Conservation (phyloP, 345 rosid genomes). For the Aquilaria sinensis region DNA sequence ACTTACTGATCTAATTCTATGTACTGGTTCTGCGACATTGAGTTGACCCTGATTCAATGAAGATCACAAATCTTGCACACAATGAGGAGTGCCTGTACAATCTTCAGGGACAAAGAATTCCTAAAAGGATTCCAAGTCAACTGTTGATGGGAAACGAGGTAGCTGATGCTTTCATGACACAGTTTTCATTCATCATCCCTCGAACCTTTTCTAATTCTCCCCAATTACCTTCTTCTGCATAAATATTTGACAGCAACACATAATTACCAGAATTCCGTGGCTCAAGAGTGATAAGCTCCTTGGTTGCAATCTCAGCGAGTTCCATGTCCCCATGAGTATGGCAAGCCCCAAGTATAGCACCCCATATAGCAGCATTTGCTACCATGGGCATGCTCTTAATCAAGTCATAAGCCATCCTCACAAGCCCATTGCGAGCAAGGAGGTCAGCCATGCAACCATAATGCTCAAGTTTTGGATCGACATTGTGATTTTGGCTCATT, state of each 20-base stretch:
- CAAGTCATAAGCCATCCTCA: conserved; percentile 55
- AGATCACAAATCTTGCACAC: neutral
- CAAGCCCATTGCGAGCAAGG: conserved; percentile 47
- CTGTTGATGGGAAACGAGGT: conserved; percentile 22
- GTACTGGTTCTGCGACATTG: too few relatives aligned
- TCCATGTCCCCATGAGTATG: conserved; percentile 52
- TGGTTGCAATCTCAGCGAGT: conserved; percentile 50
- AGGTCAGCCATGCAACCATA: conserved; percentile 74
- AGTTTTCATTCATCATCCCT: conserved; percentile 41
- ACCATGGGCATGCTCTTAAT: conserved; percentile 36
- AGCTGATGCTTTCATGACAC: conserved; percentile 36
- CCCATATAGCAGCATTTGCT: conserved; percentile 63
- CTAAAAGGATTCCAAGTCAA: conserved; percentile 6
- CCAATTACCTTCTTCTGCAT: conserved; percentile 73
- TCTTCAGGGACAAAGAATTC: too few relatives aligned
- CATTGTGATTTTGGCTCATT: conserved; percentile 31
- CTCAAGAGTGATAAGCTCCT: conserved; percentile 48
- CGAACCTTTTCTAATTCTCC: conserved; percentile 52
- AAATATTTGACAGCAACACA: conserved; percentile 57
- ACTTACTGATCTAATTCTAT: too few relatives aligned
- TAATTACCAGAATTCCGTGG: conserved; percentile 69
- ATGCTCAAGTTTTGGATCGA: conserved; percentile 57
- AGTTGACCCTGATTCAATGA: neutral
- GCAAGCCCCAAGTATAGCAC: conserved; percentile 62
- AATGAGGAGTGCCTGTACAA: neutral